Base-by-base conservation (phyloP, 352 stramenopile species). In the Blastocystis sp. region DNA sequence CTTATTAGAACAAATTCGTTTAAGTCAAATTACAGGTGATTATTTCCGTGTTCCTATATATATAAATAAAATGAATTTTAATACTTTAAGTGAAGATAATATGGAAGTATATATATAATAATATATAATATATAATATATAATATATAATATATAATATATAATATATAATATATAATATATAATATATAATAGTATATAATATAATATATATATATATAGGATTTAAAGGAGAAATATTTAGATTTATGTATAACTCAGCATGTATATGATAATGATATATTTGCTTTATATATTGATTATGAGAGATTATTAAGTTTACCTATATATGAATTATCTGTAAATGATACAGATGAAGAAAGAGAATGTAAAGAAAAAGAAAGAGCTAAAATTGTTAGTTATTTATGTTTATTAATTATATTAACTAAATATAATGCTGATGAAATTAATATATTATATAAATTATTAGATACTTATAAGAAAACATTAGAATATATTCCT, bases 101-200 rank as follows among this genome's bases (percentile, higher is more conserved):
- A 58, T 58, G 48, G 48, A 58, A 21, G 43, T 52, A 39, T 6
- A 6, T 6, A 11, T 6, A n/a, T n/a, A n/a, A n/a, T n/a, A n/a
- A n/a, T n/a, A n/a, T n/a, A n/a, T n/a, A n/a, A n/a, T n/a, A n/a
- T n/a, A n/a, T n/a, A n/a, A n/a, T n/a, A n/a, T n/a, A n/a, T n/a
- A n/a, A n/a, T n/a, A n/a, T n/a, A n/a, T n/a, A n/a, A 58, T 58
- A 18, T 39, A 58, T 34, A 58, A 58, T 25, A 39, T 58, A 19
- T 48, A 58, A 25, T 25, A 28, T 34, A 55, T 32, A 18, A 16
- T 58, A 2, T 24, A 48, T 18, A 58, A 58, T 21, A 28, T 48
- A 7, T 34, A 58, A 24, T 16, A 25, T 13, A 58, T 58, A 39
- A 39, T 48, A 21, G 43, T 52, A 39, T 6, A 6, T 6, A 11